Evolutionary conservation across 129 eudicot species (phyloP).

Genomic region (Pulicaria dysenterica): DNA sequence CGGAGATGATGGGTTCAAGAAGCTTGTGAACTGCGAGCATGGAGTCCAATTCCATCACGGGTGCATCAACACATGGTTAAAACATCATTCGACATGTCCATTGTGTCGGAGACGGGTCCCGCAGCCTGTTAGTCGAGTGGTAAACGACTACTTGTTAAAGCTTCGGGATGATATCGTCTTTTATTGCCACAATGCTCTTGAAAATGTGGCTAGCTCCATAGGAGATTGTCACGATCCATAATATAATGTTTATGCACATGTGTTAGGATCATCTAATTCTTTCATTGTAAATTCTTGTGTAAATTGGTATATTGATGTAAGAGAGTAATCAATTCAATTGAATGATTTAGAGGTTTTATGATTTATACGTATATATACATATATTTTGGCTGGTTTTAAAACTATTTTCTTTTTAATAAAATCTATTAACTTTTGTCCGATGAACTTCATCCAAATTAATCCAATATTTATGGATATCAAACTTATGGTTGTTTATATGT

Average conservation of each 20-base stretch:
- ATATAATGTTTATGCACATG: neutral
- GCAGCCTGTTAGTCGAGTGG: neutral
- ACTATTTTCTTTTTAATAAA: too few species aligned
- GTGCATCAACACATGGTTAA: constrained; percentile 31
- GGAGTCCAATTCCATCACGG: constrained; percentile 10
- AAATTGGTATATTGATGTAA: too few species aligned
- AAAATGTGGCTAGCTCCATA: neutral
- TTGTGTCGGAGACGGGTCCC: constrained; percentile 18
- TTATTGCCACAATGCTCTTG: constrained; percentile 5
- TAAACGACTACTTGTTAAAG: neutral
- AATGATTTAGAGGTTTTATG: too few species aligned
- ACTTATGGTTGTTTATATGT: too few species aligned
- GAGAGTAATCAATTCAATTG: too few species aligned
- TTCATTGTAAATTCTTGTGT: neutral
- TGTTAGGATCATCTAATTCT: neutral
- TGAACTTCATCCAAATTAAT: too few species aligned
- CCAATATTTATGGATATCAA: too few species aligned
- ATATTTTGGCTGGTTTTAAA: too few species aligned
- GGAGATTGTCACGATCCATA: neutral
- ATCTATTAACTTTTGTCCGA: too few species aligned
- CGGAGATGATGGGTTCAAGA: neutral
- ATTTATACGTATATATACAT: too few species aligned
- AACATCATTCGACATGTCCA: constrained; percentile 19
- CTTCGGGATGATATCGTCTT: neutral
- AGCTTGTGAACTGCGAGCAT: constrained; percentile 1